Percentiles rank a stretch among this genome's conserved stretches.
These are phyloP conservation scores for peach (Prunus persica) DNA, from an alignment of 306 rosid species.

Conservation along the genomic window Prunus_persica_NCBIv2 NC_034015.1:16873501-16874000, in stretches of 20 bases:
- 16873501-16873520: neutral
- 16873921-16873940: conserved; percentile 77
- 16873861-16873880: too few relatives aligned
- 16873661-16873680: conserved; percentile 88
- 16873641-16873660: conserved; percentile 69
- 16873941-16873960: conserved; percentile 44
- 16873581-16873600: neutral
- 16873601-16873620: neutral
- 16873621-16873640: conserved; percentile 55
- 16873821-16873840: neutral
- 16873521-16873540: neutral
- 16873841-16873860: neutral
- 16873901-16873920: conserved; percentile 74
- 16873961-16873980: conserved; percentile 79
- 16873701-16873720: conserved; percentile 77
- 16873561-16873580: neutral
- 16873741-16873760: conserved; percentile 66
- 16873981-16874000: conserved; percentile 69
- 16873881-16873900: neutral
- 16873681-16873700: conserved; percentile 55
- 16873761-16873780: conserved; percentile 77
- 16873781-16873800: conserved; percentile 76
- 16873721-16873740: conserved; percentile 69
- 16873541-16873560: neutral
- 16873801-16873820: conserved; percentile 58